Percentiles rank a stretch among this genome's conserved stretches.
Evolutionary conservation across 352 stramenopile genomes (phyloP).

Genomic region (Pythium dissotocum): DNA sequence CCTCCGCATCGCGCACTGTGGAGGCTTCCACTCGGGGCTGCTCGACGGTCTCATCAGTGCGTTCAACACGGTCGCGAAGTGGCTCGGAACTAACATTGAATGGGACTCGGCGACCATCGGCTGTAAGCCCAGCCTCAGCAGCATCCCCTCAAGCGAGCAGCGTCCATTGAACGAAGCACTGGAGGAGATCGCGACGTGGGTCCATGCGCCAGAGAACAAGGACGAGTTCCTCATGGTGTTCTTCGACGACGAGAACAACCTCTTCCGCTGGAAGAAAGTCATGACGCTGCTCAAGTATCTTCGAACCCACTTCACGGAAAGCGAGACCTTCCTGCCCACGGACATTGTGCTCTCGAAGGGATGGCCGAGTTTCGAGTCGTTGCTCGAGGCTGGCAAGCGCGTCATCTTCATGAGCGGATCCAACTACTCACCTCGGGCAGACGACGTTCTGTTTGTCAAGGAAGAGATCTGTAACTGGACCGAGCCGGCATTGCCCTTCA

Average conservation of each 20-base stretch:
- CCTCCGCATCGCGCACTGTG: slow-evolving; percentile 67
- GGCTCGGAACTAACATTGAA: slow-evolving; percentile 55
- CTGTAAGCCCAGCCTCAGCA: slow-evolving; percentile 70
- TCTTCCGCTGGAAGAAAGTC: slow-evolving; percentile 84
- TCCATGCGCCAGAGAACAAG: slow-evolving; percentile 53
- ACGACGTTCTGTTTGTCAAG: slow-evolving; percentile 81
- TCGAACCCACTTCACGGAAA: slow-evolving; percentile 52
- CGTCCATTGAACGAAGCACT: slow-evolving; percentile 47
- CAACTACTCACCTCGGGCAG: slow-evolving; percentile 61
- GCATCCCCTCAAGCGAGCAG: slow-evolving; percentile 61
- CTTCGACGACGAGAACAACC: slow-evolving; percentile 77
- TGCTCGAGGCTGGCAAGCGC: slow-evolving; percentile 61
- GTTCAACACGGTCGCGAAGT: slow-evolving; percentile 64
- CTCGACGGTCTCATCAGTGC: slow-evolving; percentile 61
- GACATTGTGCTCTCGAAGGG: slow-evolving; percentile 49
- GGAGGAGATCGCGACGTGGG: slow-evolving; percentile 52
- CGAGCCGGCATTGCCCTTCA: slow-evolving; percentile 63
- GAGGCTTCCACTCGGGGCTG: slow-evolving; percentile 57
- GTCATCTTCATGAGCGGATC: slow-evolving; percentile 79
- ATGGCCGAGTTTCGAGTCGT: slow-evolving; percentile 70
- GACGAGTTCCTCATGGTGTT: slow-evolving; percentile 83
- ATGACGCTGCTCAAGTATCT: slow-evolving; percentile 62
- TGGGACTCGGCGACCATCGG: slow-evolving; percentile 74
- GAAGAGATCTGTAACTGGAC: slow-evolving; percentile 76
- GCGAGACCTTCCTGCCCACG: slow-evolving; percentile 65